A percentile compares a stretch with the other conserved stretches of the same genome.
These are phyloP conservation scores for Colletotrichum cordylinicola DNA, from an alignment of 2,329 filamentous ascomycete species.

Conservation along the genomic window DNA sequence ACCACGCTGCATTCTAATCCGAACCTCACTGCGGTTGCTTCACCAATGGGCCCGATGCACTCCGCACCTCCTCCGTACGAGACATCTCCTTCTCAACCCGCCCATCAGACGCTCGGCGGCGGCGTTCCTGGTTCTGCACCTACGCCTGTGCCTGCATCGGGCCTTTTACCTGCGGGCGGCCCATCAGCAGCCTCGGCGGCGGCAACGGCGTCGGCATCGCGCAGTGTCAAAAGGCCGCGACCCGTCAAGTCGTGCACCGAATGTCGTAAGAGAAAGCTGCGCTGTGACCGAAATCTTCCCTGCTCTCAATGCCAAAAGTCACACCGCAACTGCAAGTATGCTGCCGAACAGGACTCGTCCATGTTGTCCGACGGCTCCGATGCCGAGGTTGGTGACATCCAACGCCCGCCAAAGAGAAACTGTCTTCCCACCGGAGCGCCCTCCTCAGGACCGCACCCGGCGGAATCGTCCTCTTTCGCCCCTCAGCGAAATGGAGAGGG, in stretches of 20 bases:
- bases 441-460: neutral
- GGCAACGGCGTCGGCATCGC: conserved; percentile 23
- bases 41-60: neutral
- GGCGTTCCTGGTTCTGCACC: neutral
- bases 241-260: conserved; percentile 63
- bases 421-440: conserved; percentile 26
- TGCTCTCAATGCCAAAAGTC: conserved; percentile 66
- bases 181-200: neutral
- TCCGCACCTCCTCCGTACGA: neutral
- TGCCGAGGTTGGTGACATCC: conserved; percentile 35
- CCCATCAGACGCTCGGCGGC: conserved; percentile 6
- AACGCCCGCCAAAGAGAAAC: conserved; percentile 45
- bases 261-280: conserved; percentile 62
- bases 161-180: conserved; percentile 1
- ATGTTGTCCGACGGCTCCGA: conserved; percentile 58
- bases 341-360: conserved; percentile 52
- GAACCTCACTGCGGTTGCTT: neutral
- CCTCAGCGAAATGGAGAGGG: conserved; percentile 33
- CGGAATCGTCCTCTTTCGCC: neutral
- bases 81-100: conserved; percentile 14
- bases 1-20: conserved; percentile 7
- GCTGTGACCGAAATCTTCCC: conserved; percentile 60
- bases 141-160: neutral
- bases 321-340: conserved; percentile 58
- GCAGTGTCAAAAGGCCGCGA: conserved; percentile 58